Evolutionary conservation across 176 grass and related monocot species (phyloP), one percentile per base, ranked within the genome.

Genomic region (Puccinellia tenuiflora): DNA sequence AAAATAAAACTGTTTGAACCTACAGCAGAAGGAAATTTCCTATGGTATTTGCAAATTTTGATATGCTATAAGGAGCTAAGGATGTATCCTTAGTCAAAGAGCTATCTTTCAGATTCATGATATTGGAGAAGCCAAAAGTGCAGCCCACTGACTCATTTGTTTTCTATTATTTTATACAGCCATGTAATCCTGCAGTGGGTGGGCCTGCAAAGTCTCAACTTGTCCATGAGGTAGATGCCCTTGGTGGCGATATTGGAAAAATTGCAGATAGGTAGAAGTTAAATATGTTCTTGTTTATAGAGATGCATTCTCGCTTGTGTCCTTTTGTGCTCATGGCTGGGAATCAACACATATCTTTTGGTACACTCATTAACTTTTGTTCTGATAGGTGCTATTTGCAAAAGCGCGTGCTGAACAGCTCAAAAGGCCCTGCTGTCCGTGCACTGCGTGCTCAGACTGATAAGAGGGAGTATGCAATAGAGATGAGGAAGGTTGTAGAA

Each of bases 181-280:
- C 96, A 87, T 98, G 96, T 83, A 98, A 98, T 33, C 96, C 96
- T 30, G 96, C 96, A 10, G 96, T 98, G 26, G 96, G 96, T 65
- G 93, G 91, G 5, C 91, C 92, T 59, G 96, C 96, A 70, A 98
- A 98, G 79, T 98, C 96, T 82, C 96, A 95, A 79, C 89, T 95
- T 86, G 93, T 98, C 52, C 96, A 98, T 66, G 96, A 98, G 80
- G 93, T 98, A 47, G 96, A 98, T 85, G 96, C 93, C 29, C 87
- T 98, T 88, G 96, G 96, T 53, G 93, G 96, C 76, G 96, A 98
- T 93, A 98, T 98, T 88, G 96, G 93, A 46, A 98, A 98, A 86
- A 98, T 95, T 47, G 87, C 96, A 30, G 96, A 98, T 84, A 90
- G 96, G 96, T 98, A 91, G 53, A 75, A 40, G 69, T 50, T 50